phyloP scores from a whole-genome alignment of 192 early-diverging fungal genomes.

The Gigaspora rosea region DNA sequence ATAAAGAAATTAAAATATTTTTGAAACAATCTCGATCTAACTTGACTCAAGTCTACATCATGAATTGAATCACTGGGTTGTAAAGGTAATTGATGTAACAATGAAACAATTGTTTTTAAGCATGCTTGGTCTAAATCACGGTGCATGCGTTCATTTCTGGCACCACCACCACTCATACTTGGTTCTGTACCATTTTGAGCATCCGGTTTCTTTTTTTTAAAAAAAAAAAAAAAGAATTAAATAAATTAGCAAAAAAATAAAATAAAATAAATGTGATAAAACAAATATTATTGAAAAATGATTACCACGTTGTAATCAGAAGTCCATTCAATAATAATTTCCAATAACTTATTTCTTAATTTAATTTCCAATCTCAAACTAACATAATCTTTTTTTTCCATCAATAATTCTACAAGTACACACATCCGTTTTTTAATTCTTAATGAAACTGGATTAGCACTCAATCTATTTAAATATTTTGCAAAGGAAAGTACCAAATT shows the following conservation, averaged over 20 bases:
- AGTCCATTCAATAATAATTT: constrained; percentile 78
- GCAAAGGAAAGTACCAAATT: constrained; percentile 66
- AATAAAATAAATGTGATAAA: neutral
- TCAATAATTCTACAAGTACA: constrained; percentile 69
- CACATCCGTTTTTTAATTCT: constrained; percentile 78
- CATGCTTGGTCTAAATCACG: constrained; percentile 78
- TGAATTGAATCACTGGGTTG: constrained; percentile 61
- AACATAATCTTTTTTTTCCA: constrained; percentile 73
- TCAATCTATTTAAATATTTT: constrained; percentile 70
- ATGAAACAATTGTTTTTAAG: constrained; percentile 72
- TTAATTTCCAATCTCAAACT: constrained; percentile 70
- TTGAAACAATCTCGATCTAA: constrained; percentile 66
- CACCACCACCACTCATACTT: constrained; percentile 30
- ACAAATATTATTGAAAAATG: neutral
- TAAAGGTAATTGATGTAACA: constrained; percentile 71
- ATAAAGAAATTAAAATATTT: constrained; percentile 80
- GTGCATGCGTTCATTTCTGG: constrained; percentile 62
- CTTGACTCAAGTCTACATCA: constrained; percentile 57
- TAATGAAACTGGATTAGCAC: constrained; percentile 51
- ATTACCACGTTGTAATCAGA: constrained; percentile 63
- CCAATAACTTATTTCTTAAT: constrained; percentile 70
- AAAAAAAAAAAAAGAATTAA: neutral
- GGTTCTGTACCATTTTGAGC: constrained; percentile 37
- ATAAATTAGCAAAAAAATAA: neutral
- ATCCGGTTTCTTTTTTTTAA: constrained; percentile 30